phyloP scores from a whole-genome alignment of 2,329 filamentous ascomycete species.

The Beauveria sp. region DNA sequence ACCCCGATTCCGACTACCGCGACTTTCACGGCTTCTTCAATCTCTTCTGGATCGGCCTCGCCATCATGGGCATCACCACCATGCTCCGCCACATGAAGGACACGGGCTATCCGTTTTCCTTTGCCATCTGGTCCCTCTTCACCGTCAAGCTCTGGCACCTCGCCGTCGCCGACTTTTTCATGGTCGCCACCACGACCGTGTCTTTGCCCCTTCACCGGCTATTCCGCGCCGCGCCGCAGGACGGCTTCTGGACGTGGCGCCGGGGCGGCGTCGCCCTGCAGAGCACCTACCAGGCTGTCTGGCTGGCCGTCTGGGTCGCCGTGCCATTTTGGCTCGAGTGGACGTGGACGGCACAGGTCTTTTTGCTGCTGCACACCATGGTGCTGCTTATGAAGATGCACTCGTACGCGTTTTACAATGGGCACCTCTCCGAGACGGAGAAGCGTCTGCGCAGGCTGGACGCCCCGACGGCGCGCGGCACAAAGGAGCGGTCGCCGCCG shows the following conservation, averaged over 20 bases:
- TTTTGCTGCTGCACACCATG: constrained; percentile 83
- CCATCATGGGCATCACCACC: constrained; percentile 95
- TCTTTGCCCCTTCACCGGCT: constrained; percentile 67
- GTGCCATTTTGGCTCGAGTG: constrained; percentile 80
- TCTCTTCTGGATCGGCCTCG: constrained; percentile 93
- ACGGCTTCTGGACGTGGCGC: constrained; percentile 60
- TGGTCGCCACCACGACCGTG: constrained; percentile 70
- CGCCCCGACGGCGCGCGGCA: constrained; percentile 51
- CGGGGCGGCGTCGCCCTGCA: constrained; percentile 74
- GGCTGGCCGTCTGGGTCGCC: constrained; percentile 76
- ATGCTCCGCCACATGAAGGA: constrained; percentile 90
- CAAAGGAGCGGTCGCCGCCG: constrained; percentile 56
- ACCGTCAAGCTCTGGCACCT: constrained; percentile 85
- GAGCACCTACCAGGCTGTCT: constrained; percentile 69
- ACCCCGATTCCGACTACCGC: constrained; percentile 81
- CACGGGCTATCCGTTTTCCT: constrained; percentile 76
- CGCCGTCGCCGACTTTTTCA: constrained; percentile 72
- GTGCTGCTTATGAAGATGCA: constrained; percentile 98
- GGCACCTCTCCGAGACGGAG: constrained; percentile 83
- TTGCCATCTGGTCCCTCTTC: constrained; percentile 83
- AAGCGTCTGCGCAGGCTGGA: constrained; percentile 75
- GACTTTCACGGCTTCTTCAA: constrained; percentile 98
- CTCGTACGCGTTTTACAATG: constrained; percentile 97
- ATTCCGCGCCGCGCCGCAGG: constrained; percentile 46
- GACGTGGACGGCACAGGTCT: constrained; percentile 97